Percentiles rank a stretch among this genome's conserved stretches.
Conservation (phyloP, 2,329 filamentous ascomycete genomes). For the Nemania sp. region DNA sequence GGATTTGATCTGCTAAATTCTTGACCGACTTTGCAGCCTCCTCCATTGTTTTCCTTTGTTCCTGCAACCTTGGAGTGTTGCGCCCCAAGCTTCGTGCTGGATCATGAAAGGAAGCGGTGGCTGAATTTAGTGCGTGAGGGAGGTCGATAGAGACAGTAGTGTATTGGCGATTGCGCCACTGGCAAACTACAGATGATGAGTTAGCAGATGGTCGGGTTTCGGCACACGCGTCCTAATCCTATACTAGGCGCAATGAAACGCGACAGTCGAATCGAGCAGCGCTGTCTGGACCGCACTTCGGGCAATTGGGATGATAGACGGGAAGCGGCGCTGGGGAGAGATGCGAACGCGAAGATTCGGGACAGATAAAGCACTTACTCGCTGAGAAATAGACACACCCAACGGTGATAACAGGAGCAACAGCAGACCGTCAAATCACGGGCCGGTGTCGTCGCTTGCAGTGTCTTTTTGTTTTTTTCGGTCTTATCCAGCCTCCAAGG, state of each 20-base stretch:
- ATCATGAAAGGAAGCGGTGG: slow-evolving; percentile 36
- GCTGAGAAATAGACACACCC: slow-evolving; percentile 8
- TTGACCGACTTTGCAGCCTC: slow-evolving; percentile 60
- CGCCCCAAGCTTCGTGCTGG: slow-evolving; percentile 33
- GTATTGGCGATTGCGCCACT: slow-evolving; percentile 9
- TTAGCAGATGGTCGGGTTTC: slow-evolving; percentile 19
- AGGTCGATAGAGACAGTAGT: not conserved
- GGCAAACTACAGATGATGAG: slow-evolving; percentile 15
- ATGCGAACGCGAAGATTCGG: not conserved
- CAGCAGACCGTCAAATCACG: not conserved
- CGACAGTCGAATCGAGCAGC: not conserved
- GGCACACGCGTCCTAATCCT: slow-evolving; percentile 11
- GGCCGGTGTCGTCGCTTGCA: slow-evolving; percentile 34
- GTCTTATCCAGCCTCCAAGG: slow-evolving; percentile 40
- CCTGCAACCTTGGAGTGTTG: slow-evolving; percentile 40
- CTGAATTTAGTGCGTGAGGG: slow-evolving; percentile 4
- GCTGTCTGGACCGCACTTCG: not conserved
- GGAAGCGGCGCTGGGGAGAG: not conserved
- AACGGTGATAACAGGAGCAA: not conserved
- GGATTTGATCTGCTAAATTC: slow-evolving; percentile 54
- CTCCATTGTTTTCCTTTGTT: slow-evolving; percentile 53
- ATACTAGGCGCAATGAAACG: slow-evolving; percentile 16
- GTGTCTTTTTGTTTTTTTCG: slow-evolving; percentile 29
- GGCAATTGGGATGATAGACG: not conserved
- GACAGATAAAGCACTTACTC: slow-evolving; percentile 15